Conservation (phyloP, 2,329 filamentous ascomycete genomes). For the Colletotrichum eremochloae region DNA sequence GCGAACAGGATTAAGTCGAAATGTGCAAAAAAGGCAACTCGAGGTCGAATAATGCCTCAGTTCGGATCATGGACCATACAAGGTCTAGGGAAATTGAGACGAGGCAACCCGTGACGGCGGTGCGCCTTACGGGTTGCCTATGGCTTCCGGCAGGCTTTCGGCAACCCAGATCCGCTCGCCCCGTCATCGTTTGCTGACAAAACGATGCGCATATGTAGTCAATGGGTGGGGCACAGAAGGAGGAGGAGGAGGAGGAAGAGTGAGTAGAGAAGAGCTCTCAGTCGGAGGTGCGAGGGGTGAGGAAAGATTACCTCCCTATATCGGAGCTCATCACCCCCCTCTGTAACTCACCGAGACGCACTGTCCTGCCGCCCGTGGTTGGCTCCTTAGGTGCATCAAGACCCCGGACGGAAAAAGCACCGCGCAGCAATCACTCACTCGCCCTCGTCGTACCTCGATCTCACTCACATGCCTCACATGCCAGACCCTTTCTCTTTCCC, state of each 20-base stretch:
- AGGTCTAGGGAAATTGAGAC: background rate
- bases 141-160: background rate
- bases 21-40: background rate
- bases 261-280: no score
- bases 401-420: constrained; percentile 28
- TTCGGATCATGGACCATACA: constrained; percentile 7
- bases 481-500: background rate
- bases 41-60: constrained; percentile 31
- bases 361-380: background rate
- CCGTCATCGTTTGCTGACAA: constrained; percentile 5
- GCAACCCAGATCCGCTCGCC: constrained; percentile 12
- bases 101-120: constrained; percentile 24
- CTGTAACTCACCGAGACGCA: constrained; percentile 32
- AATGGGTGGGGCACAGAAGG: background rate
- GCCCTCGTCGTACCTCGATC: constrained; percentile 1
- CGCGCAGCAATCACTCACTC: constrained; percentile 23
- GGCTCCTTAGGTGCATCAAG: constrained; percentile 9
- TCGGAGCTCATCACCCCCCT: constrained; percentile 14
- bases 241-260: background rate
- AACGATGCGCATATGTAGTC: background rate
- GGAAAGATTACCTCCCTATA: constrained; percentile 7
- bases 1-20: constrained; percentile 8
- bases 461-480: constrained; percentile 17
- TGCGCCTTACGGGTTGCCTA: constrained; percentile 38
- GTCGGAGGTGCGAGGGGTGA: no score